Evolutionary conservation across 148 eudicot genomes (phyloP), one percentile per base, ranked within the genome.

Genomic region (Selenicereus undatus): DNA sequence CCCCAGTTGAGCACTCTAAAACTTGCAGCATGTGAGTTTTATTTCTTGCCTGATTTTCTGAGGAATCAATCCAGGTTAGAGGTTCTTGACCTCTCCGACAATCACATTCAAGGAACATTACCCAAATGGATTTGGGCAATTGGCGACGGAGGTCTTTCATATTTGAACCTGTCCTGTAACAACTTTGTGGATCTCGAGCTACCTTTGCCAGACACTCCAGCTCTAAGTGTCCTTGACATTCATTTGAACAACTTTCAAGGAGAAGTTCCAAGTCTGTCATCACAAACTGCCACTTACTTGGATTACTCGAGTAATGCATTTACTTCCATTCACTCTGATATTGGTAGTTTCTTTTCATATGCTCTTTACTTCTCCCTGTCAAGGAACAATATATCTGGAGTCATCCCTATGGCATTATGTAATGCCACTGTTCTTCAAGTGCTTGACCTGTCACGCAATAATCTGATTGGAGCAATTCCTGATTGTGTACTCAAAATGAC

Each of bases 201-300:
- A 39, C 85, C 84, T 74, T 73, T 58, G 29, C 11, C 11, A 13
- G 45, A 80, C 27, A 29, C 83, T 27, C 1, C 48, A 77, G 0
- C 5, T 20, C 75, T 88, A 14, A 0, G 0, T 4, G 48, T 87
- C 18, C 78, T 91, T 35, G 97, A 92, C 72, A 66, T 92, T 16
- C 87, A 83, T 62, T 84, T 81, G 48, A 92, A 92, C 84, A 48
- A 51, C 2, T 82, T 92, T 52, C 58, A 27, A 26, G 93, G 95
- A 8, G 81, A 81, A 51, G 50, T 89, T n/a, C 92, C 92, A 52
- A 16, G 65, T 27, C 78, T 86, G 11, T 69, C 89, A 32, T 26
- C 29, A 26, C 2, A 32, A 32, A 32, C 70, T 60, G 18, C 58
- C 9, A 5, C 29, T 0, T 12, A 21, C 39, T 58, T 85, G 74